These are phyloP conservation scores for Hyaloscypha variabilis DNA, from an alignment of 495 filamentous ascomycete species.

Conservation along the genomic window DNA sequence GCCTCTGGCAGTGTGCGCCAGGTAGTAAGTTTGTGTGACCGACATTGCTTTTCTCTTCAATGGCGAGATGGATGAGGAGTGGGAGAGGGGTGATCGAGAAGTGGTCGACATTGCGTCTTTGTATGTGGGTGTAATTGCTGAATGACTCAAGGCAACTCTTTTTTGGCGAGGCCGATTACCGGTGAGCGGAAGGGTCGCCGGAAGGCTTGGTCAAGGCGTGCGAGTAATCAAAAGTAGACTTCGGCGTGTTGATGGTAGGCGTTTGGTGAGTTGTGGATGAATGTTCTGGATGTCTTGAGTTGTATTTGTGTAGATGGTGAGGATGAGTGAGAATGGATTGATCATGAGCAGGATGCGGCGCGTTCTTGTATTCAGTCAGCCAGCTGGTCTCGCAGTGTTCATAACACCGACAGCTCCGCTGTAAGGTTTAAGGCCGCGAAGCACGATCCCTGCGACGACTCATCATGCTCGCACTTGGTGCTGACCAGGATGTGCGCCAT, in stretches of 20 bases:
- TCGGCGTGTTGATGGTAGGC: slow-evolving; percentile 1
- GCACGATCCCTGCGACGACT: background rate
- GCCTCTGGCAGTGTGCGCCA: slow-evolving; percentile 91
- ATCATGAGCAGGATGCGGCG: slow-evolving; percentile 10
- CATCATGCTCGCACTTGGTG: background rate
- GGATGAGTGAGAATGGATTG: slow-evolving; percentile 11
- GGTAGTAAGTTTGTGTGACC: slow-evolving; percentile 95
- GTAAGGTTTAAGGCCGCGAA: background rate
- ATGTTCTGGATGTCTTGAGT: background rate
- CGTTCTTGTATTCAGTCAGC: background rate
- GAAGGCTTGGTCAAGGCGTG: background rate
- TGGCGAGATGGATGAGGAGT: slow-evolving; percentile 29
- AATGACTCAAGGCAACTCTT: slow-evolving; percentile 27
- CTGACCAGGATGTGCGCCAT: background rate
- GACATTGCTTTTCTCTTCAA: slow-evolving; percentile 75
- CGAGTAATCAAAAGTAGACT: background rate
- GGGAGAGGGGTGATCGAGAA: slow-evolving; percentile 30
- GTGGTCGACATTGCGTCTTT: slow-evolving; percentile 32
- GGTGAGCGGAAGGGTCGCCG: slow-evolving; percentile 14
- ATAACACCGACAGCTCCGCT: slow-evolving; percentile 13
- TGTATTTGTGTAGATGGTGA: background rate
- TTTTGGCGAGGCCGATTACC: slow-evolving; percentile 26
- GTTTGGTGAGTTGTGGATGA: background rate
- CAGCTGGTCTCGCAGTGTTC: background rate
- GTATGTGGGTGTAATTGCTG: slow-evolving; percentile 18